Evolutionary conservation across 352 stramenopile species (phyloP).

Genomic region (Phytophthora cactorum): DNA sequence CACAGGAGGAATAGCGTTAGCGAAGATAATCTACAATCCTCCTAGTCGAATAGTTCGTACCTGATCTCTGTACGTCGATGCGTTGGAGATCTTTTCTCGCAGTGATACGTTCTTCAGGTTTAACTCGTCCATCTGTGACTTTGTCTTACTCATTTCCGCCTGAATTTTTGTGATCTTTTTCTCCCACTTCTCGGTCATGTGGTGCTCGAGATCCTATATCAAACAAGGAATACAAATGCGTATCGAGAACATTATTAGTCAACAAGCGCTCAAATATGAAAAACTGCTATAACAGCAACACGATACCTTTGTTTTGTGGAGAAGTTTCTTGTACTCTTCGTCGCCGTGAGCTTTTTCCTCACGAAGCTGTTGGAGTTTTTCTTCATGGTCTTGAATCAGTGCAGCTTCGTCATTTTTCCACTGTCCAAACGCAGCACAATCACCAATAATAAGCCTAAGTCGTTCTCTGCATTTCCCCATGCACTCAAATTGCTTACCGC

Average conservation of each 20-base stretch:
- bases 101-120: slow-evolving; percentile 81
- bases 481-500: slow-evolving; percentile 44
- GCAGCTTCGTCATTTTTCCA: slow-evolving; percentile 65
- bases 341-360: slow-evolving; percentile 62
- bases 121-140: slow-evolving; percentile 77
- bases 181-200: slow-evolving; percentile 82
- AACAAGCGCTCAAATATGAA: slow-evolving; percentile 1
- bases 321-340: slow-evolving; percentile 62
- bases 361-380: slow-evolving; percentile 62
- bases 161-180: slow-evolving; percentile 76
- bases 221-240: background rate
- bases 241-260: background rate
- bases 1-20: slow-evolving; percentile 9
- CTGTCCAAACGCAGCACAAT: slow-evolving; percentile 33
- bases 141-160: slow-evolving; percentile 66
- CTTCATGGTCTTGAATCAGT: slow-evolving; percentile 60
- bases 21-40: background rate
- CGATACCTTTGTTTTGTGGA: slow-evolving; percentile 64
- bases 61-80: slow-evolving; percentile 72
- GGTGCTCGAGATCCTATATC: slow-evolving; percentile 58
- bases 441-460: slow-evolving; percentile 13
- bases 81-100: slow-evolving; percentile 70
- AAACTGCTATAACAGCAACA: background rate
- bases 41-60: slow-evolving; percentile 28
- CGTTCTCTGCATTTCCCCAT: background rate